Conservation (phyloP, 176 grass and related monocot species). For the Aechmea fasciata region DNA sequence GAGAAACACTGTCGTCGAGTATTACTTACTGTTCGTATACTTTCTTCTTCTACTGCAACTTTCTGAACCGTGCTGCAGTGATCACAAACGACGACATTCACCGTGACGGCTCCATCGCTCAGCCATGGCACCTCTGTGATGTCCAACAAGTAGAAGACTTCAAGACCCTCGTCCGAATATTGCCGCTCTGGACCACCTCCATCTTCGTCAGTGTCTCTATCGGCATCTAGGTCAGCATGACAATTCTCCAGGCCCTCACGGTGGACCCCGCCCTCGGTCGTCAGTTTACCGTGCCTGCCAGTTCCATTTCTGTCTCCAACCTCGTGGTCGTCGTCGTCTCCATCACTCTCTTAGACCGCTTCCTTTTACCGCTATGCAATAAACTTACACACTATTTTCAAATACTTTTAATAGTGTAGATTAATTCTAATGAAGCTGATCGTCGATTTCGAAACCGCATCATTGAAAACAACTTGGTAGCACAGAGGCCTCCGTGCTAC, state of each 20-base stretch:
- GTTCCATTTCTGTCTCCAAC: conserved; percentile 14
- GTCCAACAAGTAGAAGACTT: conserved; percentile 68
- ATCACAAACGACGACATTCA: conserved; percentile 33
- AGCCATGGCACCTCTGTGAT: conserved; percentile 52
- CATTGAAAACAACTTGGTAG: too few relatives aligned
- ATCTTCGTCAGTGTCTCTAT: conserved; percentile 45
- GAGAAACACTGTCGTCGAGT: background rate
- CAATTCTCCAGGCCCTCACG: conserved; percentile 52
- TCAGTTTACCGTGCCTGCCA: conserved; percentile 44
- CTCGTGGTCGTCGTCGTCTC: too few relatives aligned
- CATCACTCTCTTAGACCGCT: too few relatives aligned
- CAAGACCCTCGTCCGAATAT: conserved; percentile 45
- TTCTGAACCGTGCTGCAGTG: conserved; percentile 62
- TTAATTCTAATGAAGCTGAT: too few relatives aligned
- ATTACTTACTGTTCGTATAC: background rate
- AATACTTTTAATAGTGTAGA: too few relatives aligned
- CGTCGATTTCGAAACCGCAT: too few relatives aligned
- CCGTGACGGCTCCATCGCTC: conserved; percentile 4
- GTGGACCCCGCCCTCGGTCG: conserved; percentile 52
- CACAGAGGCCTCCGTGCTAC: too few relatives aligned
- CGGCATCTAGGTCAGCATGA: conserved; percentile 49
- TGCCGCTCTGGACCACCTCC: conserved; percentile 47
- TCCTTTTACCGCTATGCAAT: too few relatives aligned
- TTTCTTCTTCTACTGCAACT: conserved; percentile 5
- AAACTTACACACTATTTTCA: too few relatives aligned